These are phyloP conservation scores for Areca catechu DNA, from an alignment of 176 grass and related monocot genomes.

Conservation along the genomic window DNA sequence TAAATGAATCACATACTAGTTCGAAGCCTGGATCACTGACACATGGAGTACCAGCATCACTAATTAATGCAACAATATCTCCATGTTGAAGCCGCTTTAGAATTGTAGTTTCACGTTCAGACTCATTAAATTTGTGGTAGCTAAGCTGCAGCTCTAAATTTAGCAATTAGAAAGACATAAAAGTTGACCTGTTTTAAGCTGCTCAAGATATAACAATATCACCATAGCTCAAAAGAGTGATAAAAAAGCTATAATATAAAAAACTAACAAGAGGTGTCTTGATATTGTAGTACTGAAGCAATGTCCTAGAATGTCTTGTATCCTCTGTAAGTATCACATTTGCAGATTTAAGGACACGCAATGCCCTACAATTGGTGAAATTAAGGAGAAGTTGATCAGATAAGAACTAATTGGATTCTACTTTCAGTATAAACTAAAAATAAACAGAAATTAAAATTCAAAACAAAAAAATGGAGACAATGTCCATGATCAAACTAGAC, in stretches of 20 bases:
- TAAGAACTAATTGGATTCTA: conserved; percentile 15
- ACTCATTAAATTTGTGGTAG: conserved; percentile 96
- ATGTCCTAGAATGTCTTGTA: conserved; percentile 88
- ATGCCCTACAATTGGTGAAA: conserved; percentile 39
- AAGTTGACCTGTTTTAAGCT: too few species aligned
- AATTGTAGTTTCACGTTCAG: conserved; percentile 66
- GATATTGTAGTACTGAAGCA: conserved; percentile 89
- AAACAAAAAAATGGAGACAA: too few species aligned
- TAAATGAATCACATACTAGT: conserved; percentile 39
- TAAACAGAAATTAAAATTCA: too few species aligned
- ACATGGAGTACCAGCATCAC: conserved; percentile 88
- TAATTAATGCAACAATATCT: conserved; percentile 83
- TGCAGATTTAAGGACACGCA: conserved; percentile 80
- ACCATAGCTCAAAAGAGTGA: too few species aligned
- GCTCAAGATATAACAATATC: too few species aligned
- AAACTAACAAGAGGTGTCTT: conserved; percentile 85
- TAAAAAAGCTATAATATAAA: neutral
- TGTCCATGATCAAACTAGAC: too few species aligned
- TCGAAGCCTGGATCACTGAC: conserved; percentile 88
- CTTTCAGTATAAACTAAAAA: too few species aligned
- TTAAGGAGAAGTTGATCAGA: neutral
- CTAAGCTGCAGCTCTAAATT: conserved; percentile 50
- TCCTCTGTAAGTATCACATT: conserved; percentile 89
- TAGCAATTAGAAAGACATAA: conserved; percentile 6
- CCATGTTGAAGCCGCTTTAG: conserved; percentile 79